These are phyloP conservation scores for Phytophthora rubi DNA, from an alignment of 352 stramenopile genomes.

Conservation along the genomic window DNA sequence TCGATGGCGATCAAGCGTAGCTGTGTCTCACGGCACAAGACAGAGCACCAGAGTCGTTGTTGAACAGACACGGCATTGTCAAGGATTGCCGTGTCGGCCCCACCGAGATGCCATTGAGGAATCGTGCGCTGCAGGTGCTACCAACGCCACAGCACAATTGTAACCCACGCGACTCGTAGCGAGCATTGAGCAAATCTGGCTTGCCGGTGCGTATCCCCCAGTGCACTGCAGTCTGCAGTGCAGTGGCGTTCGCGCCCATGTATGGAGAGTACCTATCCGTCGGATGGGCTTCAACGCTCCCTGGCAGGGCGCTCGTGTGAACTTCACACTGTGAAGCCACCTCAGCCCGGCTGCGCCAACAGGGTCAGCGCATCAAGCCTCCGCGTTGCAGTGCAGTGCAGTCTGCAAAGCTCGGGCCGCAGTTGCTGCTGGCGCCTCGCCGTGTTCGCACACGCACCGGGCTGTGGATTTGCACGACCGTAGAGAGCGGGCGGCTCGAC, in stretches of 20 bases:
- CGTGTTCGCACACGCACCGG: constrained; percentile 19
- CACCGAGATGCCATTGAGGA: constrained; percentile 10
- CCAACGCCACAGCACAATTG: background rate
- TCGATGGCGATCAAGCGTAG: background rate
- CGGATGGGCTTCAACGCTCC: constrained; percentile 26
- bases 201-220: background rate
- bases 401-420: constrained; percentile 8
- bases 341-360: constrained; percentile 32
- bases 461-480: constrained; percentile 27
- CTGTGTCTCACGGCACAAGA: background rate
- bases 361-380: constrained; percentile 32
- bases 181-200: constrained; percentile 5
- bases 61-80: background rate
- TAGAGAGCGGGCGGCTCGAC: constrained; percentile 26
- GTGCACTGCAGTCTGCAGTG: background rate
- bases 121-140: background rate
- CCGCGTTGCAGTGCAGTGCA: background rate
- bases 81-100: constrained; percentile 1
- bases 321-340: constrained; percentile 27
- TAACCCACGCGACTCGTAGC: background rate
- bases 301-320: background rate
- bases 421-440: background rate
- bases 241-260: constrained; percentile 15
- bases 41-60: no score
- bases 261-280: no score